Evolutionary conservation across 306 rosid genomes (phyloP), one percentile per base, ranked within the genome.

Genomic region (Senna siamea): DNA sequence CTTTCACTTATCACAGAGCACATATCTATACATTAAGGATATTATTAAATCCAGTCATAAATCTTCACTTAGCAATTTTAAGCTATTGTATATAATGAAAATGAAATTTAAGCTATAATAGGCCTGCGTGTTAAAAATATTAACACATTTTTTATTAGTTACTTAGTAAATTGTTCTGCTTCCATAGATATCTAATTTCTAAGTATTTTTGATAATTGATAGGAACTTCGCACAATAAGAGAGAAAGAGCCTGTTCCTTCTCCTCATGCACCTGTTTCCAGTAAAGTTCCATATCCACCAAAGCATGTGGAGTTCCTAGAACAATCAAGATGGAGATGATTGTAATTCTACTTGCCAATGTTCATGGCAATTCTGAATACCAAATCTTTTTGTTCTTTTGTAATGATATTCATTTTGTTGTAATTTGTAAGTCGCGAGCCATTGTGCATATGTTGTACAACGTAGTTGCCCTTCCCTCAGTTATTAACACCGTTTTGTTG

Each of bases 211-310:
- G 30, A 26, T 26, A 26, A 26, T 54, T 50, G 40, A 69, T 80
- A 91, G 98, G 96, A 91, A 68, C 85, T 47, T 28, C 83, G 96
- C 73, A 64, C 96, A 11, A 74, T 69, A 11, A 80, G 89, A 66
- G 95, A 89, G 74, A 88, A 74, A 86, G 86, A 82, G 14, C 9
- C 13, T 62, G 77, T 17, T 59, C 61, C 85, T 50, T 58, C 86
- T 19, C 62, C 85, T 15, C 67, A 28, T 28, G 80, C 66, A 63
- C 74, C 76, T 18, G 59, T 60, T 66, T 79, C 86, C 30, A 65
- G 61, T n/a, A 87, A 44, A 81, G 74, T 78, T 62, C 66, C 75
- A 32, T 75, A 82, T 78, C 74, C 75, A 78, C 72, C 78, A 34
- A 81, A 81, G 77, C 77, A 79, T 20, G 79, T 76, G 68, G 87